phyloP scores from a whole-genome alignment of 192 early-diverging fungal genomes.

The Backusella parvicylindrica region DNA sequence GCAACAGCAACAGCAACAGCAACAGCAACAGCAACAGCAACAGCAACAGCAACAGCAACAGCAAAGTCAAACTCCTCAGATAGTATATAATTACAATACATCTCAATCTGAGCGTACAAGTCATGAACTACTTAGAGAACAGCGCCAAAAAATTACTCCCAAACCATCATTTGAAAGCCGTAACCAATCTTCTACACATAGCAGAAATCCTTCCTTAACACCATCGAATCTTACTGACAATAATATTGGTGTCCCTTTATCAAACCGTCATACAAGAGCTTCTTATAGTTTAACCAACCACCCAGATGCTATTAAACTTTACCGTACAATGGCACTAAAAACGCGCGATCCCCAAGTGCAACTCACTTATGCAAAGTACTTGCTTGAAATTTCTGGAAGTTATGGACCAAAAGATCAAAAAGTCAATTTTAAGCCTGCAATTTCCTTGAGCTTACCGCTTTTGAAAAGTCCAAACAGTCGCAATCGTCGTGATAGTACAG shows the following conservation, averaged over 20 bases:
- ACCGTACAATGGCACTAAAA: constrained; percentile 73
- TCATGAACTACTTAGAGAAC: not conserved
- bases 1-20: too few relatives aligned
- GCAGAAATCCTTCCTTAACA: constrained; percentile 1
- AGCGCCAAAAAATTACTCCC: not conserved
- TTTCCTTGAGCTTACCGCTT: not conserved
- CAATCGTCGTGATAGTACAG: constrained; percentile 22
- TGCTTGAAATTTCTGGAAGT: constrained; percentile 59
- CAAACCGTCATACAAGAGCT: constrained; percentile 1
- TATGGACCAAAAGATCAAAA: constrained; percentile 15
- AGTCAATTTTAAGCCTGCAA: not conserved
- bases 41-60: not conserved
- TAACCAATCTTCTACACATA: not conserved
- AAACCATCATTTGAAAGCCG: not conserved
- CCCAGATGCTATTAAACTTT: constrained; percentile 50
- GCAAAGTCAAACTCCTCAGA: not conserved
- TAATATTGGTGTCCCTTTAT: not conserved
- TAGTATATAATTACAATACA: not conserved
- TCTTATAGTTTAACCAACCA: constrained; percentile 27
- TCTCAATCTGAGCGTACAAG: not conserved
- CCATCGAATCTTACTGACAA: not conserved
- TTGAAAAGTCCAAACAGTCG: not conserved
- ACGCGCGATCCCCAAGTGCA: constrained; percentile 72
- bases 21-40: too few relatives aligned
- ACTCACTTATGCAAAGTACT: constrained; percentile 73